phyloP scores from a whole-genome alignment of 257 asterid genomes.

The Solanum appendiculatum region DNA sequence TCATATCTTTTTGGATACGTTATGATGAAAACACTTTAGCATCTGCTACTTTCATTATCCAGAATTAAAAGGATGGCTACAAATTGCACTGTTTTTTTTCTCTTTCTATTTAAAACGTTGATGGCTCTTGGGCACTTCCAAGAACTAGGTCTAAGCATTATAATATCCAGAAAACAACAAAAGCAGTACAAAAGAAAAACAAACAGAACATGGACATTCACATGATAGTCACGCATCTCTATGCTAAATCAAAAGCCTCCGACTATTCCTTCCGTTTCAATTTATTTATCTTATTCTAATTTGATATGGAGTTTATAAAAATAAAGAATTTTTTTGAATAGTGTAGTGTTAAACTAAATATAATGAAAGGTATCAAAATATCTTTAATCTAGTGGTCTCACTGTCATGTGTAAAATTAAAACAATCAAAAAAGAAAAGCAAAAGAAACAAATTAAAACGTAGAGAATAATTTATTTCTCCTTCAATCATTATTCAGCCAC shows the following conservation, averaged over 20 bases:
- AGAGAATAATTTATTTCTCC: neutral
- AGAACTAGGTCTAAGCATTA: slow-evolving; percentile 2
- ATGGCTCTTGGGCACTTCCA: slow-evolving; percentile 21
- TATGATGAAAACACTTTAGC: neutral
- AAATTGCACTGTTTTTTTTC: neutral
- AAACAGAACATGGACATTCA: neutral
- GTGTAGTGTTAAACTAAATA: too few species aligned
- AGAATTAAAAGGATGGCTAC: neutral
- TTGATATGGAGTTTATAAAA: accelerated
- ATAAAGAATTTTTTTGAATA: accelerated
- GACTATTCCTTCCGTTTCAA: accelerated
- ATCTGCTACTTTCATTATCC: neutral
- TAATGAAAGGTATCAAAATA: too few species aligned
- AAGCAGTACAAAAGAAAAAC: neutral
- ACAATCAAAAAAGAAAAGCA: neutral
- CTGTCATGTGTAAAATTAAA: accelerated
- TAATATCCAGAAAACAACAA: neutral
- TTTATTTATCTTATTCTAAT: accelerated
- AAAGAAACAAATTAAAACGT: neutral
- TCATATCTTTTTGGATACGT: neutral
- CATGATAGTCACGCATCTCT: slow-evolving; percentile 40
- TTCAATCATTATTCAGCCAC: neutral
- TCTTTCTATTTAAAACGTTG: neutral
- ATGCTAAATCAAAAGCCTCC: neutral
- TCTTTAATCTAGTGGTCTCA: too few species aligned